phyloP scores from a whole-genome alignment of 129 eudicot species.

The Escallonia rubra region DNA sequence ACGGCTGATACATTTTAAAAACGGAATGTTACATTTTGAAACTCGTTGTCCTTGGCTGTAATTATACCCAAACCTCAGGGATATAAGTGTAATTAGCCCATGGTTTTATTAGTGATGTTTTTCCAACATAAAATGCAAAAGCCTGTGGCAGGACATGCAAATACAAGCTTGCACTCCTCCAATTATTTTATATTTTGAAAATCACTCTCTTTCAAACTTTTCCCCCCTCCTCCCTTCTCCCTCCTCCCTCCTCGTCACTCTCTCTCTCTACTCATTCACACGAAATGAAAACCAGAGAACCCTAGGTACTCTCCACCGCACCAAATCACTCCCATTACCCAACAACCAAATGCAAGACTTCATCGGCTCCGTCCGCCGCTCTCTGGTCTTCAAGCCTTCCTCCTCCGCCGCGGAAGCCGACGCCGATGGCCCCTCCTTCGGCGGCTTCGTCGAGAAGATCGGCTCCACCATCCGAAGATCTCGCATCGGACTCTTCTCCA shows the following conservation, averaged over 20 bases:
- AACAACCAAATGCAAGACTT: conserved; percentile 65
- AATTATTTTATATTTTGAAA: neutral
- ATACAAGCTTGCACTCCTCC: too few species aligned
- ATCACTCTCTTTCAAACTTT: conserved; percentile 15
- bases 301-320: conserved; percentile 17
- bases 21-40: too few species aligned
- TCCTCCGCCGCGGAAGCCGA: conserved; percentile 31
- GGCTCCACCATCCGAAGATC: conserved; percentile 88
- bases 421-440: conserved; percentile 18
- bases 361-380: conserved; percentile 91
- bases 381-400: conserved; percentile 76
- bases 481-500: conserved; percentile 60
- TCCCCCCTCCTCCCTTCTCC: conserved; percentile 28
- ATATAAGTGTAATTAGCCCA: too few species aligned
- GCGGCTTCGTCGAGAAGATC: conserved; percentile 79
- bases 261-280: conserved; percentile 13
- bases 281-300: conserved; percentile 25
- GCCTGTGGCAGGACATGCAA: too few species aligned
- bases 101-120: neutral
- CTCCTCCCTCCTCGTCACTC: conserved; percentile 36
- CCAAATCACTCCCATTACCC: conserved; percentile 2
- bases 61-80: too few species aligned
- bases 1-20: too few species aligned
- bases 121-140: neutral
- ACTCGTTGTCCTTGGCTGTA: too few species aligned